Percentiles rank a stretch among this genome's conserved stretches.
Conservation (phyloP, 164 flowering plant species). For the Berberis vulgaris region DNA sequence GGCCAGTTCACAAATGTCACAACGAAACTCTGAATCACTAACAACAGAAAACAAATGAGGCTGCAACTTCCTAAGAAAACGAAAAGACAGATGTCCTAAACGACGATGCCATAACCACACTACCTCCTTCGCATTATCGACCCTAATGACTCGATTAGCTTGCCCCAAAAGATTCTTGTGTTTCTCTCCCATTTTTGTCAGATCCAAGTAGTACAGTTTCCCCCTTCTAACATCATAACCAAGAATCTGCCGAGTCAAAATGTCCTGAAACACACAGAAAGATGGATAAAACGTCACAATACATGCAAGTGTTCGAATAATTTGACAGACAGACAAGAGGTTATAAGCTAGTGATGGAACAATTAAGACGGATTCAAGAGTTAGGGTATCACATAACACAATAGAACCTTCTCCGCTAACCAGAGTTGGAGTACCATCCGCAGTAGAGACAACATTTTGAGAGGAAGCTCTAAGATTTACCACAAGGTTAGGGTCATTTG, state of each 20-base stretch:
- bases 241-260: slow-evolving; percentile 8
- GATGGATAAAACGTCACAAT: slow-evolving; percentile 4
- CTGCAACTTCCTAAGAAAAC: neutral
- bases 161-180: neutral
- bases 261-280: slow-evolving; percentile 9
- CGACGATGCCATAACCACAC: slow-evolving; percentile 9
- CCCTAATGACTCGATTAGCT: neutral
- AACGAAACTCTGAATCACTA: slow-evolving; percentile 3
- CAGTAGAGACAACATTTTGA: neutral
- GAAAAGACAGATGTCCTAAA: neutral
- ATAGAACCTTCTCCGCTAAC: neutral
- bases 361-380: neutral
- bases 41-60: neutral
- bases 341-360: neutral
- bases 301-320: slow-evolving; percentile 4
- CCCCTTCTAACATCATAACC: slow-evolving; percentile 12
- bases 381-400: slow-evolving; percentile 1
- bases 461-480: neutral
- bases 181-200: slow-evolving; percentile 4
- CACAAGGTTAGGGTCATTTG: slow-evolving; percentile 3
- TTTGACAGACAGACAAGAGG: neutral
- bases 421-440: neutral
- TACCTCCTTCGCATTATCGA: neutral
- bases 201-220: slow-evolving; percentile 9
- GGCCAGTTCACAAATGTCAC: slow-evolving; percentile 3